Evolutionary conservation across 495 filamentous ascomycete species (phyloP), one percentile per base, ranked within the genome.

Genomic region (Penicillium soppii): DNA sequence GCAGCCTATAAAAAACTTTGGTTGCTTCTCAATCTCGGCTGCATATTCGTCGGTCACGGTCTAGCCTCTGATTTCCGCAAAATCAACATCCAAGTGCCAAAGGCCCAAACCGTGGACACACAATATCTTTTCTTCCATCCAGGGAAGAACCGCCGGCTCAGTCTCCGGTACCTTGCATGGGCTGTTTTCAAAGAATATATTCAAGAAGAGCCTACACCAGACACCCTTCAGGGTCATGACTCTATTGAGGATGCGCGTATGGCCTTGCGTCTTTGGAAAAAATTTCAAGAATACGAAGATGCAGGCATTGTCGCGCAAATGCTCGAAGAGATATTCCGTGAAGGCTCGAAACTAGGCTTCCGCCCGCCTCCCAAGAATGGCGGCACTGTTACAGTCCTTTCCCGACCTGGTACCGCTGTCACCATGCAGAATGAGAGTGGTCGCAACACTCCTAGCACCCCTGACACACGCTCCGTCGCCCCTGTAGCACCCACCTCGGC

Each of bases 1-100:
- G 81, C 84, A 15, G 92, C 91, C 7, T 97, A 97, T 75, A 99
- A 97, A 65, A 96, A 96, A 62, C 83, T 99, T 23, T 99, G 94
- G 94, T 79, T 97, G 10, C 82, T 99, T 7, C 81, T 97, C 7
- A 97, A 99, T 63, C 78, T 97, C 1, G 94, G 95, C 23, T 95
- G 90, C 69, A 76, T 88, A 38, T 99, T 99, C 68, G 83, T 99
- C 23, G 94, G 94, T 7, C 94, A 99, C 66, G 90, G 91, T 7
- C 72, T 99, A 20, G 84, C 85, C 41, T 91, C 92, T 46, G 94
- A 99, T 63, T 99, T 97, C 73, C 89, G 94, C 30, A 94, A 91
- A 43, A 95, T 96, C 71, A 97, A 99, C 65, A 96, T 99, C 47
- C 89, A 96, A 63, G 87, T 98, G 5, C 94, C 95, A 2, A 90